A percentile compares a stretch with the other conserved stretches of the same genome.
phyloP scores from a whole-genome alignment of 208 protist genomes.

The Acanthamoeba lenticulata region DNA sequence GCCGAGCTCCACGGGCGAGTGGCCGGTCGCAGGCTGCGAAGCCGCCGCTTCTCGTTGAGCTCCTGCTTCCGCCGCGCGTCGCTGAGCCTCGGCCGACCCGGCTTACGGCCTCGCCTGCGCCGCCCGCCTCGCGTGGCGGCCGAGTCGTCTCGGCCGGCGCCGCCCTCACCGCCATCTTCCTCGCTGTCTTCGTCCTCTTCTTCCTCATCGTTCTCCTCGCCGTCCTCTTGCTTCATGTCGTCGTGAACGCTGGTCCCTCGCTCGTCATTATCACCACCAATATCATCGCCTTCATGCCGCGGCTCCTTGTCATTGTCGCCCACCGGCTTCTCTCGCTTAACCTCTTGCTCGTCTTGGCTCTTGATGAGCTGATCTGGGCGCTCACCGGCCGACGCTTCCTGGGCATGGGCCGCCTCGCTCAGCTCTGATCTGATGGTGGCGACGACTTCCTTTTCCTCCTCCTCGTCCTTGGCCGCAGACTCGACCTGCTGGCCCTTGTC shows the following conservation, averaged over 20 bases:
- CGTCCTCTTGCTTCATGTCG: too few species aligned
- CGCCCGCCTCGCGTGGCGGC: not conserved
- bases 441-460: not conserved
- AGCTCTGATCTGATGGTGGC: not conserved
- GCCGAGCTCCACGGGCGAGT: not conserved
- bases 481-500: not conserved
- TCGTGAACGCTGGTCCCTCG: too few species aligned
- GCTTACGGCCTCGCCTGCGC: not conserved
- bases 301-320: too few species aligned
- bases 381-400: not conserved
- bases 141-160: not conserved
- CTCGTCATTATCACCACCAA: not conserved
- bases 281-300: too few species aligned
- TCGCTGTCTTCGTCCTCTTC: not conserved
- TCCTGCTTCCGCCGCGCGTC: not conserved
- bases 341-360: not conserved
- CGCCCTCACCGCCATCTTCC: not conserved
- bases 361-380: too few species aligned
- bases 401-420: not conserved
- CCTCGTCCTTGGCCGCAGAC: not conserved
- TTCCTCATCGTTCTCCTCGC: too few species aligned
- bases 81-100: not conserved
- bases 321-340: too few species aligned
- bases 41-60: constrained; percentile 7
- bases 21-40: not conserved